phyloP scores from a whole-genome alignment of 305 asterid species.

The Fraxinus sp. region DNA sequence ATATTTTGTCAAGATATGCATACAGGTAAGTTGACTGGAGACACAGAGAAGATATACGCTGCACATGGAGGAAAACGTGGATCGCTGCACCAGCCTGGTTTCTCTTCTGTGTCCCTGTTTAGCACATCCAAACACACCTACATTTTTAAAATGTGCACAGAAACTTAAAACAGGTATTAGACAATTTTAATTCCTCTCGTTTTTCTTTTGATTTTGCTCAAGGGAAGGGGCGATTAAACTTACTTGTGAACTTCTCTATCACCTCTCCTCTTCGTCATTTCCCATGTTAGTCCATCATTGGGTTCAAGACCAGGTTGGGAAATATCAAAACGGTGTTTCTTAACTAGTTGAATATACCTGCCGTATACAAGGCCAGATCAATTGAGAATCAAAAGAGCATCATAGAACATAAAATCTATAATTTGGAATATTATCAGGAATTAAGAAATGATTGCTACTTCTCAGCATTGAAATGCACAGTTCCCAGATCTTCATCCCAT shows the following conservation, averaged over 20 bases:
- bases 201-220: not conserved
- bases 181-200: not conserved
- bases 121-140: conserved; percentile 24
- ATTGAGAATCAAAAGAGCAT: conserved; percentile 16
- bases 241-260: conserved; percentile 87
- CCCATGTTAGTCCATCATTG: conserved; percentile 85
- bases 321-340: conserved; percentile 77
- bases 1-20: not conserved
- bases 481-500: conserved; percentile 99
- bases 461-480: conserved; percentile 86
- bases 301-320: conserved; percentile 97
- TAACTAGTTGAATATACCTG: conserved; percentile 71
- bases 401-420: conserved; percentile 12
- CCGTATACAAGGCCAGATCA: conserved; percentile 10
- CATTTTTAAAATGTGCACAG: conserved; percentile 20
- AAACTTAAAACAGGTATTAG: not conserved
- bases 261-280: conserved; percentile 85
- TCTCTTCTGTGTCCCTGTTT: conserved; percentile 73
- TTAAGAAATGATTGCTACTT: conserved; percentile 42
- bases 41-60: conserved; percentile 50
- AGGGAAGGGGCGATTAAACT: conserved; percentile 23
- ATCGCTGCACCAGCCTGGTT: conserved; percentile 89
- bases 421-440: conserved; percentile 10
- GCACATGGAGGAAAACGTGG: conserved; percentile 89
- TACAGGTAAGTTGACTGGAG: not conserved